Conservation (phyloP, 176 grass and related monocot genomes). For the Zoysia japonica region DNA sequence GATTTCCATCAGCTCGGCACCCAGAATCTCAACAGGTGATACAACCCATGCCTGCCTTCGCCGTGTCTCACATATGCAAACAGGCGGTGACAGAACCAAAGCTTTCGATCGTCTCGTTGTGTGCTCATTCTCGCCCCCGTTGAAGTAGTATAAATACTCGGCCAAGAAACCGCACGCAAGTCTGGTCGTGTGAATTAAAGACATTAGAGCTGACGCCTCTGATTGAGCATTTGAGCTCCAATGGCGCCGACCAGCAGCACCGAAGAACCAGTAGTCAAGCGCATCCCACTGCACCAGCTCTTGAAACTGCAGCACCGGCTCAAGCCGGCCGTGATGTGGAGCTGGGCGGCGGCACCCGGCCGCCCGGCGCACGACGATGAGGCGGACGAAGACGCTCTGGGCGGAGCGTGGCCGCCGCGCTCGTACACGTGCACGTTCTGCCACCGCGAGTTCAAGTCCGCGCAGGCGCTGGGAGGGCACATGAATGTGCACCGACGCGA, state of each 20-base stretch:
- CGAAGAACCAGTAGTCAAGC: constrained; percentile 15
- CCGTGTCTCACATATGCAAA: constrained; percentile 29
- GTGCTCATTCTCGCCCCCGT: neutral
- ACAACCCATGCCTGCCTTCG: constrained; percentile 36
- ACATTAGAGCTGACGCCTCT: neutral
- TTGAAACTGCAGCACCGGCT: constrained; percentile 44
- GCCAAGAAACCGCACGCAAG: constrained; percentile 12
- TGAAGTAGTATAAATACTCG: constrained; percentile 38
- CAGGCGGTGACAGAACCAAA: constrained; percentile 48
- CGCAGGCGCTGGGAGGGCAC: constrained; percentile 58
- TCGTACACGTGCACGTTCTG: constrained; percentile 64
- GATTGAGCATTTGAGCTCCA: neutral
- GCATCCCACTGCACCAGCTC: constrained; percentile 38
- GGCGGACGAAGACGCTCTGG: constrained; percentile 37
- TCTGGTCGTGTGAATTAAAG: constrained; percentile 19
- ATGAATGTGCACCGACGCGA: constrained; percentile 75
- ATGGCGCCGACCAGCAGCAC: constrained; percentile 39
- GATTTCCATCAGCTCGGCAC: neutral
- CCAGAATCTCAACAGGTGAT: constrained; percentile 36
- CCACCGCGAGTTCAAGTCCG: constrained; percentile 65
- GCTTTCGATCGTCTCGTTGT: neutral
- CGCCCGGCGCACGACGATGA: neutral
- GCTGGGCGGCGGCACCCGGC: constrained; percentile 22
- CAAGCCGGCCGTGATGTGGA: constrained; percentile 46
- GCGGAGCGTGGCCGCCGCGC: constrained; percentile 51